These are phyloP conservation scores for Ascochyta pisi DNA, from an alignment of 2,329 filamentous ascomycete genomes.

Conservation along the genomic window DNA sequence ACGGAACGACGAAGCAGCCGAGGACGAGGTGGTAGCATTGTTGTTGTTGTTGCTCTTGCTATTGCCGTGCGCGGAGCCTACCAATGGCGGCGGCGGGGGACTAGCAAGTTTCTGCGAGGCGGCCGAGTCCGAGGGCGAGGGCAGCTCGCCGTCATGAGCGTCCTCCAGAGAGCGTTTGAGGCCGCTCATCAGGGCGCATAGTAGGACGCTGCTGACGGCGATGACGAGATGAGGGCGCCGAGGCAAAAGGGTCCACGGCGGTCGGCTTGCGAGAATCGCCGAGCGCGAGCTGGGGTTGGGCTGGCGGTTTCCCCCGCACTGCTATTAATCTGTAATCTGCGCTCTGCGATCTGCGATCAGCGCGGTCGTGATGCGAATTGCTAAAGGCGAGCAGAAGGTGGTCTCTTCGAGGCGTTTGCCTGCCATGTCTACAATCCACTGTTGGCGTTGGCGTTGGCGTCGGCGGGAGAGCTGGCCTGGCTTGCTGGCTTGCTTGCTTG, in stretches of 20 bases:
- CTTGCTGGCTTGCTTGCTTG: too few species aligned
- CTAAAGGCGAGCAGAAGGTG: too few species aligned
- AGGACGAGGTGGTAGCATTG: not conserved
- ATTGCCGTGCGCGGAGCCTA: not conserved
- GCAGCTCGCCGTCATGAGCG: constrained; percentile 42
- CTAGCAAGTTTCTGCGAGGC: constrained; percentile 39
- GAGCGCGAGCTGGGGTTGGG: too few species aligned
- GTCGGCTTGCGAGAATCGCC: too few species aligned
- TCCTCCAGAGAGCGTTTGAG: constrained; percentile 50
- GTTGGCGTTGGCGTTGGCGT: not conserved
- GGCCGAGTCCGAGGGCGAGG: constrained; percentile 37
- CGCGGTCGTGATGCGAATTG: too few species aligned
- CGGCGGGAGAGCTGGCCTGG: not conserved
- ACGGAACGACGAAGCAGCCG: constrained; percentile 46
- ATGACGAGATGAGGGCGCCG: not conserved
- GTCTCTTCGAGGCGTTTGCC: too few species aligned
- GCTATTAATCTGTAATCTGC: constrained; percentile 15
- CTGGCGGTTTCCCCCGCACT: too few species aligned
- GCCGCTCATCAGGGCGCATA: constrained; percentile 50
- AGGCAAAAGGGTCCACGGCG: too few species aligned
- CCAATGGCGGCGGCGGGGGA: constrained; percentile 33
- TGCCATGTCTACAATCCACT: too few species aligned
- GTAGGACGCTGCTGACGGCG: constrained; percentile 22
- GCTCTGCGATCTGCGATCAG: too few species aligned
- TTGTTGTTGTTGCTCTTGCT: not conserved